Conservation (phyloP, 2,329 filamentous ascomycete species). For the Ascocoryne sarcoides region DNA sequence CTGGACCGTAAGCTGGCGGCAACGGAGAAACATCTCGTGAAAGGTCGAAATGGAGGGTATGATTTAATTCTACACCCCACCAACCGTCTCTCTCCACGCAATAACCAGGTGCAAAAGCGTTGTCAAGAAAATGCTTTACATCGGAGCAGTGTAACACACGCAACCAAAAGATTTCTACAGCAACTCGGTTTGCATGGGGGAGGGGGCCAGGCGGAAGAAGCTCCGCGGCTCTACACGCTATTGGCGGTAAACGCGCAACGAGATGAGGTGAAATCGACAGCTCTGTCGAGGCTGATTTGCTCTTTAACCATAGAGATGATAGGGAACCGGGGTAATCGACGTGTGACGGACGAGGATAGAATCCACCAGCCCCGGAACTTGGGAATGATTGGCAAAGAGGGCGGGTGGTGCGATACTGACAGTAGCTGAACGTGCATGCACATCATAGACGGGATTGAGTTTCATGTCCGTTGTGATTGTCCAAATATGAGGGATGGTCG, state of each 20-base stretch:
- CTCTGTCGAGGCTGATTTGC: too few relatives aligned
- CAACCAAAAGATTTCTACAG: background rate
- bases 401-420: too few relatives aligned
- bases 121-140: background rate
- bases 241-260: background rate
- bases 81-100: background rate
- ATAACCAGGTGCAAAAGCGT: background rate
- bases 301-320: too few relatives aligned
- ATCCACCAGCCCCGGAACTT: too few relatives aligned
- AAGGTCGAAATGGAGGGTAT: background rate
- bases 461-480: too few relatives aligned
- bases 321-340: background rate
- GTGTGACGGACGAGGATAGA: background rate
- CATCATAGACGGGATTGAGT: too few relatives aligned
- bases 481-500: too few relatives aligned
- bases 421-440: too few relatives aligned
- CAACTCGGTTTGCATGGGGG: background rate
- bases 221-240: background rate
- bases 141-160: background rate
- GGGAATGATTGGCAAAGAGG: too few relatives aligned
- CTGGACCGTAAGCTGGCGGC: too few relatives aligned
- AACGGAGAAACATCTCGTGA: too few relatives aligned
- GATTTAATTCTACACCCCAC: background rate
- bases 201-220: background rate
- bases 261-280: too few relatives aligned